These are phyloP conservation scores for Crithidia mellificae DNA, from an alignment of 208 protist species.

Conservation along the genomic window DNA sequence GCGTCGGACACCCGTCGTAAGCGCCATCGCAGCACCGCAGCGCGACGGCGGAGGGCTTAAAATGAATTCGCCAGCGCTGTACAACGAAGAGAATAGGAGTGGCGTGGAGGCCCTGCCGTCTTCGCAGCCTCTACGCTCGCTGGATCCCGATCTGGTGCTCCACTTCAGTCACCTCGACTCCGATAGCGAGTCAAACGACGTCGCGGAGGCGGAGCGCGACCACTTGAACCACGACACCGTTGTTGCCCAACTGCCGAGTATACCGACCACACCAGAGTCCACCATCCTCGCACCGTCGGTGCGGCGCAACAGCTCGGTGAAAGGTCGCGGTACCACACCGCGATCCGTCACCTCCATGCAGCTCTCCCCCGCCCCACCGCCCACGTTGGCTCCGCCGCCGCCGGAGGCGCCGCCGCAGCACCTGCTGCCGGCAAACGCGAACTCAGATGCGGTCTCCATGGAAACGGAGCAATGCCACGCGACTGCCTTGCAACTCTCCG, in stretches of 20 bases:
- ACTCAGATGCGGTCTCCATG: not conserved
- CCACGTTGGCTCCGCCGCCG: conserved; percentile 1
- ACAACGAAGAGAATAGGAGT: no score
- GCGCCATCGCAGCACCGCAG: no score
- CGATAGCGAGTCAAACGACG: not conserved
- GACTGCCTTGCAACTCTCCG: not conserved
- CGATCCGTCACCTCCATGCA: conserved; percentile 1
- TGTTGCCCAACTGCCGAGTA: not conserved
- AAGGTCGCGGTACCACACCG: not conserved
- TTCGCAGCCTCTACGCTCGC: not conserved
- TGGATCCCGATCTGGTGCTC: conserved; percentile 7
- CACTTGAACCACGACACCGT: not conserved
- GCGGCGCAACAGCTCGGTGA: not conserved
- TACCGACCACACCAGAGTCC: not conserved
- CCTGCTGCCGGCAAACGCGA: not conserved
- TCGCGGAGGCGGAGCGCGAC: not conserved
- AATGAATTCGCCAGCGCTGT: no score
- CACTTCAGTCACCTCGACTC: conserved; percentile 1
- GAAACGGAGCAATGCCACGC: not conserved
- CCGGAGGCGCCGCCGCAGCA: not conserved
- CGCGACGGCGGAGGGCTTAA: no score
- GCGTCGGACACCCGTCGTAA: no score
- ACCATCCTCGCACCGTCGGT: not conserved
- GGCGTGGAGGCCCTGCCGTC: no score
- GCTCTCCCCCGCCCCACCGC: conserved; percentile 5